phyloP scores from a whole-genome alignment of 768 basidiomycete genomes.

The Suillus subalutaceus region DNA sequence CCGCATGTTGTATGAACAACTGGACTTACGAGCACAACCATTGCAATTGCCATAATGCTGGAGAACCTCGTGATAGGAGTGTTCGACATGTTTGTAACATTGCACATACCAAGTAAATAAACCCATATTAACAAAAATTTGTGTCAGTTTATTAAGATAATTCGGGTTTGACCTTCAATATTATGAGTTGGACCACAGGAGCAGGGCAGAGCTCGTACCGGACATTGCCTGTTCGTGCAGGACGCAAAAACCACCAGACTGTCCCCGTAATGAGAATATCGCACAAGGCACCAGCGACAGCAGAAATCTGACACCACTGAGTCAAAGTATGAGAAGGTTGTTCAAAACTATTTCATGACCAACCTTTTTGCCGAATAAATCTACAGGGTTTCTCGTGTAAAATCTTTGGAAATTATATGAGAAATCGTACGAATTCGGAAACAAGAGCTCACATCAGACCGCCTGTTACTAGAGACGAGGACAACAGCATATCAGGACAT shows the following conservation, averaged over 20 bases:
- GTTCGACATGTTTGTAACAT: neutral
- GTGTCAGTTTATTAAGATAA: conserved; percentile 19
- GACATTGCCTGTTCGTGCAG: conserved; percentile 12
- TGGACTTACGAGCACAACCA: conserved; percentile 18
- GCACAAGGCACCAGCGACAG: conserved; percentile 23
- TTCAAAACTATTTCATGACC: neutral
- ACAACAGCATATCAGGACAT: conserved; percentile 5
- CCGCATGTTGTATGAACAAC: neutral
- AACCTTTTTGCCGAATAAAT: conserved; percentile 12
- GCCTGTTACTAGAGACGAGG: conserved; percentile 13
- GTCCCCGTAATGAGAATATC: conserved; percentile 23
- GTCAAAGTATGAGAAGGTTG: neutral
- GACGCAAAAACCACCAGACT: conserved; percentile 20
- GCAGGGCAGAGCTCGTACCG: conserved; percentile 13
- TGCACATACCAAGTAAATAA: conserved; percentile 21
- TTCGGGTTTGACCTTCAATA: neutral
- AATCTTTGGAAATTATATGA: conserved; percentile 13
- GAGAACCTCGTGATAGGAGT: neutral
- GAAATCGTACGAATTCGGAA: neutral
- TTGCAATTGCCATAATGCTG: conserved; percentile 16
- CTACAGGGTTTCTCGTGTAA: conserved; percentile 11
- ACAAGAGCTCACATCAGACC: neutral
- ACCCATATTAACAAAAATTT: conserved; percentile 24
- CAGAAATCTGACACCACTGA: conserved; percentile 16
- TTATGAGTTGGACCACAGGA: conserved; percentile 3